Conservation (phyloP, 129 eudicot genomes). For the Helianthus tuberosus region DNA sequence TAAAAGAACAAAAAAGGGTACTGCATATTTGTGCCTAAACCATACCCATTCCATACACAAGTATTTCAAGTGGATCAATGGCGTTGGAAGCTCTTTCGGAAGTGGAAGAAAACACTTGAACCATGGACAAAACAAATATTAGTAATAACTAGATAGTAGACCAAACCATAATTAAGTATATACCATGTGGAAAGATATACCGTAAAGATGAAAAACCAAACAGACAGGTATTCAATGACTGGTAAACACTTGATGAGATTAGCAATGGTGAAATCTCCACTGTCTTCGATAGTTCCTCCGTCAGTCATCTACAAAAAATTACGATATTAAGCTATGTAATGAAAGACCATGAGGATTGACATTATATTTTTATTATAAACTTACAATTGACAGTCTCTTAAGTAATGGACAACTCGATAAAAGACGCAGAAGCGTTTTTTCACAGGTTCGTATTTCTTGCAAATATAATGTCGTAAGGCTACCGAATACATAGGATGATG, state of each 20-base stretch:
- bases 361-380: not conserved
- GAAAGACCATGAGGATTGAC: not conserved
- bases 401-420: not conserved
- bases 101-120: not conserved
- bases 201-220: not conserved
- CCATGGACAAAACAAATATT: not conserved
- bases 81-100: slow-evolving; percentile 3
- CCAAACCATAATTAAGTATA: not conserved
- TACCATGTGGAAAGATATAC: not conserved
- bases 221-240: not conserved
- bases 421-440: not conserved
- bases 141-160: not conserved
- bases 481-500: not conserved
- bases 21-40: too few relatives aligned
- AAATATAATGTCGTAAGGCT: not conserved
- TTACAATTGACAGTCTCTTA: not conserved
- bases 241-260: slow-evolving; percentile 16
- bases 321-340: not conserved
- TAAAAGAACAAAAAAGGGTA: too few relatives aligned
- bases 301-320: not conserved
- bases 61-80: slow-evolving; percentile 3
- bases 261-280: too few relatives aligned
- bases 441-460: not conserved
- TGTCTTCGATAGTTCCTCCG: not conserved
- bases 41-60: not conserved